Conservation (phyloP, 129 eudicot genomes). For the Chrysanthemum makinoi region DNA sequence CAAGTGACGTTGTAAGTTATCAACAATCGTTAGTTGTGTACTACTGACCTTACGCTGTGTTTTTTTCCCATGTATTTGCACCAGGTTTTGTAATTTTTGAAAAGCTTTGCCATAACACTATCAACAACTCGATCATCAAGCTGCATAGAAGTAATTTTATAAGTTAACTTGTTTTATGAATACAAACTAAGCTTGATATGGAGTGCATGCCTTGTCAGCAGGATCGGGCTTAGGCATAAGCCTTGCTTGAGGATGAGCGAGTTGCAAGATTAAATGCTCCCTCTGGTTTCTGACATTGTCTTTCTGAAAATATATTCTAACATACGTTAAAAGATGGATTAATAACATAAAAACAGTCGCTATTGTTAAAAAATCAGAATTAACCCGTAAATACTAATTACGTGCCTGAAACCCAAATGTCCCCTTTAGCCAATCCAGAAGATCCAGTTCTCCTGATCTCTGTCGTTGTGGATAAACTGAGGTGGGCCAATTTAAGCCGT, state of each 20-base stretch:
- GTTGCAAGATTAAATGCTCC: conserved; percentile 66
- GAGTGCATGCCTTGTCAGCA: conserved; percentile 45
- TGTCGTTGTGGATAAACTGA: conserved; percentile 56
- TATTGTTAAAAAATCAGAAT: not conserved
- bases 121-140: conserved; percentile 92
- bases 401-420: conserved; percentile 83
- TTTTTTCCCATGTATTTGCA: conserved; percentile 87
- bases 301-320: conserved; percentile 19
- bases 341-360: not conserved
- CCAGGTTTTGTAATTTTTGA: conserved; percentile 95
- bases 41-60: conserved; percentile 76
- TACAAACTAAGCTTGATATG: not conserved
- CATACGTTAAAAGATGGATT: conserved; percentile 7
- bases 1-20: not conserved
- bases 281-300: conserved; percentile 35
- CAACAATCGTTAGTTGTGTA: conserved; percentile 5
- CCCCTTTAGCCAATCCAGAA: conserved; percentile 76
- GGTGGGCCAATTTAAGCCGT: conserved; percentile 59
- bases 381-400: conserved; percentile 4
- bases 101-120: conserved; percentile 77
- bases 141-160: conserved; percentile 42
- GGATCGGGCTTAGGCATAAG: conserved; percentile 72
- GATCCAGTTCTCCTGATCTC: conserved; percentile 52
- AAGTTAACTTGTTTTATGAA: not conserved
- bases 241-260: conserved; percentile 69